Evolutionary conservation across 352 stramenopile genomes (phyloP), one percentile per base, ranked within the genome.

Genomic region (Lagenidium sp.): DNA sequence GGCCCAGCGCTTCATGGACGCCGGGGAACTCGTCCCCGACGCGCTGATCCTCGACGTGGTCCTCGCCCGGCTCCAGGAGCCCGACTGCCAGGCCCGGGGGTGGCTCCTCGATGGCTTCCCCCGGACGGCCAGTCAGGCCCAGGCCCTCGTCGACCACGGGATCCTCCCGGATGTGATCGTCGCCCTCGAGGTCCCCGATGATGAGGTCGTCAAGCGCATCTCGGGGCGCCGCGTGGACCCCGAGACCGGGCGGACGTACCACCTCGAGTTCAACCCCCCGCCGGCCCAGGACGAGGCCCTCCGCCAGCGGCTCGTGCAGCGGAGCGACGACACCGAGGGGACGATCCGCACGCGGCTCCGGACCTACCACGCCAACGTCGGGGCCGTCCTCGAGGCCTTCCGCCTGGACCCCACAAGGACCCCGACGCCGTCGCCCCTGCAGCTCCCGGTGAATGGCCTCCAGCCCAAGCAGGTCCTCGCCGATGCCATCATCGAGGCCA

Each of bases 261-360:
- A 99, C 43, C 67, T 98, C 5, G 96, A 97, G 58, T 98, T 96
- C 64, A 96, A 95, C 47, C 93, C 94, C n/a, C 95, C 95, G 5
- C 72, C 70, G 6, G 52, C 74, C 6, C 56, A 78, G 13, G 78
- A 75, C 43, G 81, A 78, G 39, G 62, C 59, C 24, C 63, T 74
- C 32, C 81, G 61, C 26, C 76, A 54, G 53, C 86, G 72, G 20
- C 55, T 91, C 18, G 60, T 94, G 26, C 91, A 97, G 55, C 72
- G 89, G n/a, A 84, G 65, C 29, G 91, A 97, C 60, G 91, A 97
- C 63, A 97, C 82, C 1, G 86, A 96, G 47, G 71, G 84, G 30
- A 97, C 93, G 41, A 81, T 97, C 20, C 85, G 78, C 35, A 77
- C 85, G n/a, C 75, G 91, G 8, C 59, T 97, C 18, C 55, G 75